These are phyloP conservation scores for Lactifluus rugatus DNA, from an alignment of 768 basidiomycete genomes.

Conservation along the genomic window DNA sequence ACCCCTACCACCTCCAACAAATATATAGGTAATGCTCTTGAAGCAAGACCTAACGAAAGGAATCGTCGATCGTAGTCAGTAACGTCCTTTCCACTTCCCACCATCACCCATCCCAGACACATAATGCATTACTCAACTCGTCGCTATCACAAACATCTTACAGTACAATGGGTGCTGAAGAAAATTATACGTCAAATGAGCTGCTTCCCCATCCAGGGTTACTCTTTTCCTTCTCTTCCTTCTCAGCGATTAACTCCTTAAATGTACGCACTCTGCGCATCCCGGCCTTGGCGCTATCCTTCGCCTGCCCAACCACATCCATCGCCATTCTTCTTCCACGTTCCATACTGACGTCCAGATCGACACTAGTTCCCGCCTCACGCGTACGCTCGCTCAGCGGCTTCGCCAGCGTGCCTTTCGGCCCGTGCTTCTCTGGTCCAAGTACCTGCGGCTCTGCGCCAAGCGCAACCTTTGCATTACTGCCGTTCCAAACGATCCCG, in stretches of 20 bases:
- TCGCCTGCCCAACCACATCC: constrained; percentile 24
- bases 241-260: constrained; percentile 27
- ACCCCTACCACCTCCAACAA: too few species aligned
- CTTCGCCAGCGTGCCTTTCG: constrained; percentile 45
- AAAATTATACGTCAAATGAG: constrained; percentile 28
- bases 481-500: constrained; percentile 40
- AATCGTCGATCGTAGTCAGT: too few species aligned
- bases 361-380: constrained; percentile 22
- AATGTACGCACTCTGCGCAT: constrained; percentile 25
- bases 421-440: constrained; percentile 56
- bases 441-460: constrained; percentile 70
- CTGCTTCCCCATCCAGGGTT: constrained; percentile 29
- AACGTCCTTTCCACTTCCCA: too few species aligned
- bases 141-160: neutral
- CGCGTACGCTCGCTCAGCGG: constrained; percentile 27
- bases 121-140: neutral
- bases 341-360: constrained; percentile 24
- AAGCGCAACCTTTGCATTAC: constrained; percentile 43
- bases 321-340: constrained; percentile 18
- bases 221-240: constrained; percentile 27
- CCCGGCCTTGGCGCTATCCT: constrained; percentile 25
- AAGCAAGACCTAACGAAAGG: too few species aligned
- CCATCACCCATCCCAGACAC: too few species aligned
- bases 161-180: neutral
- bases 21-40: too few species aligned